Evolutionary conservation across 164 flowering plant species (phyloP), one percentile per base, ranked within the genome.

Genomic region (Houttuynia cordata): DNA sequence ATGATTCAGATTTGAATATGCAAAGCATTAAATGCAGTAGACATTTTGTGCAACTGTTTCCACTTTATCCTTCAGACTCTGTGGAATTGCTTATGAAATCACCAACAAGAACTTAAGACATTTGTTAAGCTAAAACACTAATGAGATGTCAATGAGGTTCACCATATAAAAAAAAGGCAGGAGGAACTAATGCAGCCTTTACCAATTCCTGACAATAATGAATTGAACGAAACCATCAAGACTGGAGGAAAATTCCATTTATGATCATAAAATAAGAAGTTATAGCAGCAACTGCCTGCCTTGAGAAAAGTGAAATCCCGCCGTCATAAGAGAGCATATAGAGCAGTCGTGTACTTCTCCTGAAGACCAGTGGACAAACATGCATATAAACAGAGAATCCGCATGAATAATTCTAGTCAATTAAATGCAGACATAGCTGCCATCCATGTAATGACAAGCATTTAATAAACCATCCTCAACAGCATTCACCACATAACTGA

Each of bases 291-390:
- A 70, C 76, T 80, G 88, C 87, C 89, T 83, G 91, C 80, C 83
- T 83, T 74, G 80, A 77, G 82, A 81, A 86, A 67, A 81, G 84
- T 69, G 84, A 81, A 81, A 82, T 70, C 76, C 83, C 73, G 74
- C 77, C 96, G 79, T 81, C 85, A 86, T 63, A 71, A 83, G 70
- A 80, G 83, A 82, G 82, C 86, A 80, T 72, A 75, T 69, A 82
- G 83, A 81, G 83, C 84, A 82, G 86, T 79, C 60, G 80, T 74
- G 78, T 79, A 66, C 68, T 72, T 81, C 82, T 75, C 84, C 82
- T 58, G 80, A 80, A 84, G 71, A 80, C 82, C 86, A 84, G 79
- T 78, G 70, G 85, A 78, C 74, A 78, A 75, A 81, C 82, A 80
- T 81, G 84, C 87, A 83, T 73, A 76, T 73, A 78, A 78, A 81